Evolutionary conservation across 176 grass and related monocot genomes (phyloP).

Genomic region (Phragmites australis): DNA sequence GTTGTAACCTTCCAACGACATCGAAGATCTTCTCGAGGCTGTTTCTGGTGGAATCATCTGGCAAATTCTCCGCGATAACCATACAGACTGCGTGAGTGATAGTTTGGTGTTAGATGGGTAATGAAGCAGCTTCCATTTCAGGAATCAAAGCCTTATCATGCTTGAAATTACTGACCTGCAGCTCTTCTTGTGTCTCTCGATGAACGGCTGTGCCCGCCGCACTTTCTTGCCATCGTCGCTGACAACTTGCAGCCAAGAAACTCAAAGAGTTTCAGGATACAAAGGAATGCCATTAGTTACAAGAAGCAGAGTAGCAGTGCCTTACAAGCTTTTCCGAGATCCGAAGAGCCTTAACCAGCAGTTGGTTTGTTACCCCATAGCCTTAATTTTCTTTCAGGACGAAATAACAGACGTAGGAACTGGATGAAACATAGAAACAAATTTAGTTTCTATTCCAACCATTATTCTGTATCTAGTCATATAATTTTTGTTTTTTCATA

Average conservation of each 20-base stretch:
- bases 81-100: constrained; percentile 48
- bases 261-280: not conserved
- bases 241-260: constrained; percentile 39
- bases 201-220: constrained; percentile 49
- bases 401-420: constrained; percentile 65
- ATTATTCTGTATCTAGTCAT: not conserved
- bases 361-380: constrained; percentile 47
- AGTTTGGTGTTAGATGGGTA: not conserved
- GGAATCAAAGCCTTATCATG: not conserved
- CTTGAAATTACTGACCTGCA: constrained; percentile 42
- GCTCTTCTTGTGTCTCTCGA: constrained; percentile 56
- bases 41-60: constrained; percentile 52
- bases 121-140: not conserved
- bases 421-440: constrained; percentile 1
- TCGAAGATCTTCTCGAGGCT: constrained; percentile 65
- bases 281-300: not conserved
- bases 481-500: not conserved
- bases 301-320: not conserved
- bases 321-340: constrained; percentile 60
- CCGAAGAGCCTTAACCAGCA: constrained; percentile 51
- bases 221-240: constrained; percentile 64
- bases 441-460: not conserved
- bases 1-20: constrained; percentile 57
- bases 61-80: constrained; percentile 63
- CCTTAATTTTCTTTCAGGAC: constrained; percentile 75